A percentile compares a stretch with the other conserved stretches of the same genome.
These are phyloP conservation scores for Aspergillus asperescens DNA, from an alignment of 495 filamentous ascomycete genomes.

Conservation along the genomic window DNA sequence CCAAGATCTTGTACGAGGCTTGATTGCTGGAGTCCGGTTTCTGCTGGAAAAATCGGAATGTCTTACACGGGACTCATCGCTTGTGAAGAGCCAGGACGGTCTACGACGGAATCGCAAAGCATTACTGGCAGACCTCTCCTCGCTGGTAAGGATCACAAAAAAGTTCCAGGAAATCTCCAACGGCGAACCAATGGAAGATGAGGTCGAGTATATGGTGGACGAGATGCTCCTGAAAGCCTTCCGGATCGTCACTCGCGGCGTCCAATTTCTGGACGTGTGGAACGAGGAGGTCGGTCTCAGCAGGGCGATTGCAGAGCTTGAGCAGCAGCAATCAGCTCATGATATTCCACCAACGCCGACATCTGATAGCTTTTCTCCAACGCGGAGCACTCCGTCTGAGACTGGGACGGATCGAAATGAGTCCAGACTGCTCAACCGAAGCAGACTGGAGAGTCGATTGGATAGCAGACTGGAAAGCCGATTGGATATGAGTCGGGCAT, in stretches of 20 bases:
- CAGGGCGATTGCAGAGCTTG: slow-evolving; percentile 58
- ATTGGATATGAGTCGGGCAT: slow-evolving; percentile 34
- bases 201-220: slow-evolving; percentile 73
- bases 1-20: slow-evolving; percentile 84
- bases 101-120: slow-evolving; percentile 79
- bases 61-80: slow-evolving; percentile 69
- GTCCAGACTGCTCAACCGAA: slow-evolving; percentile 34
- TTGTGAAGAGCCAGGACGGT: slow-evolving; percentile 68
- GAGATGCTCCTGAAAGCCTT: slow-evolving; percentile 92
- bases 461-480: slow-evolving; percentile 7
- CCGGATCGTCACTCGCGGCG: slow-evolving; percentile 85
- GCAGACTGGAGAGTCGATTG: slow-evolving; percentile 37
- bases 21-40: slow-evolving; percentile 88
- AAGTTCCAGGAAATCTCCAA: slow-evolving; percentile 62
- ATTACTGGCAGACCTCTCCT: slow-evolving; percentile 80
- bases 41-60: slow-evolving; percentile 89
- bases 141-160: slow-evolving; percentile 82
- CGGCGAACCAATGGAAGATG: slow-evolving; percentile 46
- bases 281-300: slow-evolving; percentile 65
- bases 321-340: slow-evolving; percentile 29
- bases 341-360: slow-evolving; percentile 67
- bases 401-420: slow-evolving; percentile 29
- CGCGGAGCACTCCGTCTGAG: slow-evolving; percentile 16
- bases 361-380: slow-evolving; percentile 46
- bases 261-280: slow-evolving; percentile 88